Conservation (phyloP, 2,329 filamentous ascomycete genomes). For the Penicillium hesseltinei region DNA sequence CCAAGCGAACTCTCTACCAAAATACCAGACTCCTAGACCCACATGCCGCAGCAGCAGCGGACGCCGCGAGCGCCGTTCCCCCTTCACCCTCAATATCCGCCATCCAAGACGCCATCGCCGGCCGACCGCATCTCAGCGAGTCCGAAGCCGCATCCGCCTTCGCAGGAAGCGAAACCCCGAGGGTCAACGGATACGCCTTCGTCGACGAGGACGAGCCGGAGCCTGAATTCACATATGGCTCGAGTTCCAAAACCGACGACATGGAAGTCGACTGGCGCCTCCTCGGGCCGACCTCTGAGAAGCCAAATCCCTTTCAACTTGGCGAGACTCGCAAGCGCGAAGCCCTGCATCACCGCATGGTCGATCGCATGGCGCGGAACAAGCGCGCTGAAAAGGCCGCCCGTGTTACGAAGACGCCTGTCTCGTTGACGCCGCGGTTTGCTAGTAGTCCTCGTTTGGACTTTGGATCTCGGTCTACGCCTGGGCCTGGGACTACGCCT, state of each 20-base stretch:
- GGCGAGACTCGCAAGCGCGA: conserved; percentile 73
- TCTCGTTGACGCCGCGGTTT: conserved; percentile 35
- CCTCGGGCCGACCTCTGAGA: conserved; percentile 45
- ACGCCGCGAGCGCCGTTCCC: conserved; percentile 48
- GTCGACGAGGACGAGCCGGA: conserved; percentile 70
- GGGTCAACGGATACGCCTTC: conserved; percentile 91
- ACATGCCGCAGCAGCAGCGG: conserved; percentile 36
- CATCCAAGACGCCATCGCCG: conserved; percentile 78
- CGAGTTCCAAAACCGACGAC: conserved; percentile 9
- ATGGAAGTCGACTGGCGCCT: conserved; percentile 35
- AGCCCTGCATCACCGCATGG: conserved; percentile 78
- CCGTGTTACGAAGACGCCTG: conserved; percentile 55
- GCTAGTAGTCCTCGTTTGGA: conserved; percentile 41
- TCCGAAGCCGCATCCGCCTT: conserved; percentile 52
- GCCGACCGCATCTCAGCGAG: conserved; percentile 61
- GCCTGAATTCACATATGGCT: conserved; percentile 19
- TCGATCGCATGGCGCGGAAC: conserved; percentile 73
- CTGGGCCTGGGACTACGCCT: conserved; percentile 15
- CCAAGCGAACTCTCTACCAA: conserved; percentile 73
- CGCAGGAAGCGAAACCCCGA: conserved; percentile 73
- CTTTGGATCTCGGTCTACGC: conserved; percentile 25
- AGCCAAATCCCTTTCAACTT: conserved; percentile 77
- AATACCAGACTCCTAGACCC: conserved; percentile 73
- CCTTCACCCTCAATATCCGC: conserved; percentile 81
- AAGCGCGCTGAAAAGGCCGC: conserved; percentile 64